Conservation (phyloP, 1,139 yeast species). For the Suhomyces maxii region DNA sequence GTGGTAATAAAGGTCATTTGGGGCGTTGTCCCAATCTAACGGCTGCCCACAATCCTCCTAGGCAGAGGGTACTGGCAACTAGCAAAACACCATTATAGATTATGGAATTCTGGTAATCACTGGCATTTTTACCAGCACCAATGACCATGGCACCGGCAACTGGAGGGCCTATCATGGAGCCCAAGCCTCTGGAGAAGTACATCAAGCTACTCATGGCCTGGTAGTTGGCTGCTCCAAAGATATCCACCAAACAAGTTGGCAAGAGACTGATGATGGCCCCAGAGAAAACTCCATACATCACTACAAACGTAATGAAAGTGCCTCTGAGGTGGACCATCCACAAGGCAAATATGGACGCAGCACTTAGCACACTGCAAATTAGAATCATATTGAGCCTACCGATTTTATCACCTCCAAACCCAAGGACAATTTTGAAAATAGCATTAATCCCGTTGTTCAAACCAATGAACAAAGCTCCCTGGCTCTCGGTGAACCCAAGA, state of each 20-base stretch:
- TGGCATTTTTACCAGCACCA: constrained; percentile 15
- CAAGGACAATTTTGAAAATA: constrained; percentile 35
- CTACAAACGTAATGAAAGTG: constrained; percentile 38
- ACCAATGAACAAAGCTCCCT: constrained; percentile 46
- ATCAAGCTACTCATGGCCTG: constrained; percentile 27
- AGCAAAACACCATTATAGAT: constrained; percentile 28
- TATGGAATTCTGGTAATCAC: constrained; percentile 24
- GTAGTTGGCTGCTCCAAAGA: constrained; percentile 37
- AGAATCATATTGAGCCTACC: constrained; percentile 42
- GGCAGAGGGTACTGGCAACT: constrained; percentile 19
- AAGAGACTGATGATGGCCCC: constrained; percentile 41
- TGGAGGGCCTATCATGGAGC: constrained; percentile 34
- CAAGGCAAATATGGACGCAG: constrained; percentile 30
- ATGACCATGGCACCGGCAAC: constrained; percentile 30
- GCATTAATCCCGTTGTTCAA: constrained; percentile 44
- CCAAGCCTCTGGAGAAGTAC: constrained; percentile 34
- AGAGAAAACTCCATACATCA: constrained; percentile 36
- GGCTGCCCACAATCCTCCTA: constrained; percentile 10
- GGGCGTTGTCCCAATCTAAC: neutral
- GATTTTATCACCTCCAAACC: constrained; percentile 34
- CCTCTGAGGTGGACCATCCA: constrained; percentile 31
- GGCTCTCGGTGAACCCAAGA: constrained; percentile 31
- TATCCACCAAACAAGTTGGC: constrained; percentile 40
- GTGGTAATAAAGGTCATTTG: neutral
- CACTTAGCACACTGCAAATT: constrained; percentile 33